These are phyloP conservation scores for Monosiga brevicollis DNA, from an alignment of 78 protist genomes.

Conservation along the genomic window DNA sequence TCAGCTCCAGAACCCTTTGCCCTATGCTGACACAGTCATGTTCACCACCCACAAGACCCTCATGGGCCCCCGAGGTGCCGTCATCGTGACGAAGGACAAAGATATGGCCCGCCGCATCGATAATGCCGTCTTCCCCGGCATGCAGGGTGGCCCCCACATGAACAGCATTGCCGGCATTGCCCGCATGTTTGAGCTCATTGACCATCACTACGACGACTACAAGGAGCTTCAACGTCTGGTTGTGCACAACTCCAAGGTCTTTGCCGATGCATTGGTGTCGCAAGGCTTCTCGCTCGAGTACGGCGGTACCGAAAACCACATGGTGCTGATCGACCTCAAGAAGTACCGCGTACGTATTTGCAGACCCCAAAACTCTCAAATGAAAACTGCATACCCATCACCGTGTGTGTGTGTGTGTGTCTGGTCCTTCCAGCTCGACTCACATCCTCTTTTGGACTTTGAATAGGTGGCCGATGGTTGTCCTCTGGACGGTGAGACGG, in stretches of 20 bases:
- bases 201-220: background rate
- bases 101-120: background rate
- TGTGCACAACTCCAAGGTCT: background rate
- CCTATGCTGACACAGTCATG: slow-evolving; percentile 68
- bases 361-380: too few species aligned
- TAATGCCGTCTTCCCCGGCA: background rate
- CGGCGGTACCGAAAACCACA: background rate
- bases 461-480: too few species aligned
- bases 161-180: background rate
- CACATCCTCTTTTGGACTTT: too few species aligned
- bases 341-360: background rate
- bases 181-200: background rate
- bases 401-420: too few species aligned
- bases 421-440: too few species aligned
- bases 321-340: background rate
- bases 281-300: background rate
- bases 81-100: slow-evolving; percentile 52
- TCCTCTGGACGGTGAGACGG: background rate
- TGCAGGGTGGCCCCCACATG: background rate
- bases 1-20: slow-evolving; percentile 42
- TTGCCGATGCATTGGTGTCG: background rate
- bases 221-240: background rate
- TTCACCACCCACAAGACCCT: slow-evolving; percentile 90
- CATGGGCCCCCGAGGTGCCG: slow-evolving; percentile 68
- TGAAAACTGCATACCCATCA: too few species aligned